These are phyloP conservation scores for Isoetes engelmannii DNA, from an alignment of 83 land plant species.

Conservation along the genomic window DNA sequence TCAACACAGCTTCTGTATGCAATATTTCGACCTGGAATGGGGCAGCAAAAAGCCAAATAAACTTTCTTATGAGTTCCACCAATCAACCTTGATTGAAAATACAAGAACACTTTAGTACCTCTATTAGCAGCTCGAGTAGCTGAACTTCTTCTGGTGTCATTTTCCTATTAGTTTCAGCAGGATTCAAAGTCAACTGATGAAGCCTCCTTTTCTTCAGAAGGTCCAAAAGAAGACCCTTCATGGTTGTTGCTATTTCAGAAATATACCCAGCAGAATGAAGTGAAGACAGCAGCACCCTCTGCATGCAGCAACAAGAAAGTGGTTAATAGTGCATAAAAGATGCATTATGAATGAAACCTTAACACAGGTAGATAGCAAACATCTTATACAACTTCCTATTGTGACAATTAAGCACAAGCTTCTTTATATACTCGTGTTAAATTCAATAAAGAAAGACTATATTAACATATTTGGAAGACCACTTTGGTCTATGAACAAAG, in stretches of 20 bases:
- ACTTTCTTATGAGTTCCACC: too few relatives aligned
- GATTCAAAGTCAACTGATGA: slow-evolving; percentile 8
- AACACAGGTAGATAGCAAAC: background rate
- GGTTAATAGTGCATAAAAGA: background rate
- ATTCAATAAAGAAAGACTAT: too few relatives aligned
- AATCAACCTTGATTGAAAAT: too few relatives aligned
- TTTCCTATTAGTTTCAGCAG: background rate
- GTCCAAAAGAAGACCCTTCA: slow-evolving; percentile 1
- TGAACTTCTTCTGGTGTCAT: slow-evolving; percentile 21
- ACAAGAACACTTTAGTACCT: slow-evolving; percentile 15
- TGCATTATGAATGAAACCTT: background rate
- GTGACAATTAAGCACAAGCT: too few relatives aligned
- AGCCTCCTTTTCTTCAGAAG: slow-evolving; percentile 16
- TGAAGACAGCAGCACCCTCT: slow-evolving; percentile 17
- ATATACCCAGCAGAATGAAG: slow-evolving; percentile 16
- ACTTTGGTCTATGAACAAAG: too few relatives aligned
- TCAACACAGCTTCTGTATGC: too few relatives aligned
- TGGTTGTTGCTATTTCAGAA: slow-evolving; percentile 9
- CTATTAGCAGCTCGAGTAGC: slow-evolving; percentile 22
- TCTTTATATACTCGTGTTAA: too few relatives aligned
- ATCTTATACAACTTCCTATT: too few relatives aligned
- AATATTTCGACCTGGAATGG: too few relatives aligned
- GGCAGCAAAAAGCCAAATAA: too few relatives aligned
- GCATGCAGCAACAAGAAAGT: background rate
- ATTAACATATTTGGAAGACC: too few relatives aligned